Percentiles rank a stretch among this genome's conserved stretches.
Conservation (phyloP, 108 stramenopile genomes). For the Nitzschia inconspicua region DNA sequence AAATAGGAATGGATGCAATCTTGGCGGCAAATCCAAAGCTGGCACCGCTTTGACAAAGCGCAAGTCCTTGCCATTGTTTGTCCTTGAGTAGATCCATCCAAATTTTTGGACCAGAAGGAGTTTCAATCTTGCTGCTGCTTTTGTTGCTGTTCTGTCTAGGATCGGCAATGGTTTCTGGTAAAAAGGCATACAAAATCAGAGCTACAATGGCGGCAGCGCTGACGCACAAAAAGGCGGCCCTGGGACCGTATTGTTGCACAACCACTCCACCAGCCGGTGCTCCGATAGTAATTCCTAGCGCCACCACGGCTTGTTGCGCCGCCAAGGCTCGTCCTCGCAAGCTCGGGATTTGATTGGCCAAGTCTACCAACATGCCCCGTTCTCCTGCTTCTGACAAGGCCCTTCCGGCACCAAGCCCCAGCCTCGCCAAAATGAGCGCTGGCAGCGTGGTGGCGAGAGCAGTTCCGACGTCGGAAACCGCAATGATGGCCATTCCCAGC, state of each 20-base stretch:
- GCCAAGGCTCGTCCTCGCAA: slow-evolving; percentile 63
- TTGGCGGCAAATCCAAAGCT: slow-evolving; percentile 77
- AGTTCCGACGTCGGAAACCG: slow-evolving; percentile 55
- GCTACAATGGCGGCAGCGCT: slow-evolving; percentile 57
- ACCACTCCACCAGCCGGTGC: slow-evolving; percentile 65
- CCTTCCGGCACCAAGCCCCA: slow-evolving; percentile 62
- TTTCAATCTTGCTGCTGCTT: neutral
- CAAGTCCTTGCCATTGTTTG: slow-evolving; percentile 56
- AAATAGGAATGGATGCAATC: slow-evolving; percentile 66
- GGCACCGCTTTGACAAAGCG: slow-evolving; percentile 51
- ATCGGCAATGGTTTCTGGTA: slow-evolving; percentile 58
- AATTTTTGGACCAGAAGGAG: slow-evolving; percentile 17
- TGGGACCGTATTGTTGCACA: slow-evolving; percentile 54
- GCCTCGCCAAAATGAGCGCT: slow-evolving; percentile 46
- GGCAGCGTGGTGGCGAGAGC: slow-evolving; percentile 37
- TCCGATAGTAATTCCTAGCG: slow-evolving; percentile 69
- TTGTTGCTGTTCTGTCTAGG: neutral
- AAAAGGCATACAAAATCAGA: slow-evolving; percentile 44
- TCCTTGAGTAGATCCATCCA: slow-evolving; percentile 50
- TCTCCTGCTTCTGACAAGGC: slow-evolving; percentile 64
- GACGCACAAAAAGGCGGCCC: slow-evolving; percentile 68
- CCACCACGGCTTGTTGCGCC: slow-evolving; percentile 59
- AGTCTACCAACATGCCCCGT: slow-evolving; percentile 70
- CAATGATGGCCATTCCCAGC: slow-evolving; percentile 70
- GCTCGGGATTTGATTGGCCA: slow-evolving; percentile 42